phyloP scores from a whole-genome alignment of 1,284 basidiomycete species.

The Thecaphora frezii region DNA sequence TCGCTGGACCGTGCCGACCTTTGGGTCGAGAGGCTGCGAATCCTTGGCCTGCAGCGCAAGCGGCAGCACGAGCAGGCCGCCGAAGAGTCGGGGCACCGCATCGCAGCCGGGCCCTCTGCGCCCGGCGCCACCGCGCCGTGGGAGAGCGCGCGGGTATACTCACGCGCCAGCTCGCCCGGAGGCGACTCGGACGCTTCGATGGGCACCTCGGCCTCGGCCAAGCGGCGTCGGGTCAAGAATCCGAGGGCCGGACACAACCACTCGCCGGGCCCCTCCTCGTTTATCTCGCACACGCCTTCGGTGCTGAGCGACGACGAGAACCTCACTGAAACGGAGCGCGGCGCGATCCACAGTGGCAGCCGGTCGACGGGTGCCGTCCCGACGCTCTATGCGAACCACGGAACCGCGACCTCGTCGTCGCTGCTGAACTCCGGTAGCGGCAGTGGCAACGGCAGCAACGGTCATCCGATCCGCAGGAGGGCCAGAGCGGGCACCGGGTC shows the following conservation, averaged over 20 bases:
- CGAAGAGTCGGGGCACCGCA: constrained; percentile 13
- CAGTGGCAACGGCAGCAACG: too few relatives aligned
- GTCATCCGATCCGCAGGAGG: too few relatives aligned
- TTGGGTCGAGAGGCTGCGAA: constrained; percentile 64
- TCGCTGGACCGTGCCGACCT: constrained; percentile 83
- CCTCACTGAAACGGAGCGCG: constrained; percentile 24
- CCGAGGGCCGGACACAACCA: constrained; percentile 16
- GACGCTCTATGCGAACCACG: too few relatives aligned
- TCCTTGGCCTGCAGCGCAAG: constrained; percentile 47
- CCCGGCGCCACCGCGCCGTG: constrained; percentile 13
- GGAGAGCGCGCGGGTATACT: constrained; percentile 32
- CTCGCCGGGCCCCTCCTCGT: not conserved
- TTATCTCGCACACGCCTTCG: constrained; percentile 29
- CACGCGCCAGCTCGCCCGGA: constrained; percentile 24
- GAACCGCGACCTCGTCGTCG: too few relatives aligned
- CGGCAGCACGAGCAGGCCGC: constrained; percentile 36
- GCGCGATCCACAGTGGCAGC: too few relatives aligned
- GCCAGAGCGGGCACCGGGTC: too few relatives aligned
- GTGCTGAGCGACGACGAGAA: constrained; percentile 23
- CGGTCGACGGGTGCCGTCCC: too few relatives aligned
- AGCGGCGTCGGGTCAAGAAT: constrained; percentile 24
- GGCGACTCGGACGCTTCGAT: constrained; percentile 35
- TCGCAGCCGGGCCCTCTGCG: constrained; percentile 14
- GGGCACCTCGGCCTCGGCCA: constrained; percentile 39
- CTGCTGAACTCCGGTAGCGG: too few relatives aligned